Conservation (phyloP, 352 stramenopile genomes). For the Blastocystis sp. region DNA sequence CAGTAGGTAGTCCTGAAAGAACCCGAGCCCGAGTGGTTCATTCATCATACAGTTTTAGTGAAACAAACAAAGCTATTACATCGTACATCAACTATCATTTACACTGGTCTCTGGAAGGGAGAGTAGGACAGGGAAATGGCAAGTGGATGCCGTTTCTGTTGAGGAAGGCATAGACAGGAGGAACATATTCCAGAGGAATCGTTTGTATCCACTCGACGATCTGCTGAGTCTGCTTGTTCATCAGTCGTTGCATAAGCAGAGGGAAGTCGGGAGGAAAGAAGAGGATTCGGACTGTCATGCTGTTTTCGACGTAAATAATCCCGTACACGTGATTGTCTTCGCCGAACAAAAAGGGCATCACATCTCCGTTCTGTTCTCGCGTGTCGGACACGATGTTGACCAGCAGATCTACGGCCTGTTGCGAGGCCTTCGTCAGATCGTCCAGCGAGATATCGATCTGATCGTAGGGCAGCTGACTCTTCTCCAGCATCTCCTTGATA, state of each 20-base stretch:
- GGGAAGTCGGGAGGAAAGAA: slow-evolving; percentile 53
- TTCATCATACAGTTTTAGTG: background rate
- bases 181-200: slow-evolving; percentile 34
- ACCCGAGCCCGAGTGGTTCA: background rate
- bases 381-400: background rate
- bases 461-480: background rate
- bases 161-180: background rate
- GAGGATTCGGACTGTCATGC: background rate
- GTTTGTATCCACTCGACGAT: slow-evolving; percentile 40
- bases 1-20: slow-evolving; percentile 6
- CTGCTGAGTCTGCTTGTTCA: background rate
- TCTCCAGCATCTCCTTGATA: background rate
- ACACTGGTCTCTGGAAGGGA: background rate
- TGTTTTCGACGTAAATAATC: background rate
- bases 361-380: background rate
- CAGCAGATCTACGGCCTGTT: background rate
- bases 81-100: background rate
- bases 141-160: background rate
- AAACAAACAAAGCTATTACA: background rate
- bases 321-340: slow-evolving; percentile 42
- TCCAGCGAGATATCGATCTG: background rate
- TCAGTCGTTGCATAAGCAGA: background rate
- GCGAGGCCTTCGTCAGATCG: background rate
- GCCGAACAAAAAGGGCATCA: background rate
- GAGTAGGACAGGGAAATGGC: slow-evolving; percentile 27